A percentile compares a stretch with the other conserved stretches of the same genome.
Conservation (phyloP, 352 stramenopile genomes). For the Blastocystis sp. region DNA sequence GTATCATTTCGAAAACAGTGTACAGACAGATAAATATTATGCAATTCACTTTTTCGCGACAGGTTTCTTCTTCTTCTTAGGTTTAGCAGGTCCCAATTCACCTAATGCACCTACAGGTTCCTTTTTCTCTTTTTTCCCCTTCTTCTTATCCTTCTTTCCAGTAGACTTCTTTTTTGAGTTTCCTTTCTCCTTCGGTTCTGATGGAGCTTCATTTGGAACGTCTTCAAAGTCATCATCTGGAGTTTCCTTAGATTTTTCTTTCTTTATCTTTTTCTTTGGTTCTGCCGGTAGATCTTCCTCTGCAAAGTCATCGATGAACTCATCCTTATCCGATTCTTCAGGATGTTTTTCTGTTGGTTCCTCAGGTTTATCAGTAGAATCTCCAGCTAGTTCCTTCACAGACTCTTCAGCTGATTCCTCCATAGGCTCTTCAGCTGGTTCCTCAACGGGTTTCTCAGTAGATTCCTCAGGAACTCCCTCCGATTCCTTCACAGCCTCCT, state of each 20-base stretch:
- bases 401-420: not conserved
- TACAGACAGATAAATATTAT: slow-evolving; percentile 25
- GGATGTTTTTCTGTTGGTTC: not conserved
- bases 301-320: slow-evolving; percentile 8
- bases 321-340: not conserved
- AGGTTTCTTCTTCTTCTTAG: slow-evolving; percentile 44
- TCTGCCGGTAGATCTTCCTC: slow-evolving; percentile 1
- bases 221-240: slow-evolving; percentile 24
- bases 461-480: not conserved
- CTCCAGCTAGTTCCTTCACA: not conserved
- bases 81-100: slow-evolving; percentile 30
- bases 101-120: not conserved
- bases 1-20: slow-evolving; percentile 9
- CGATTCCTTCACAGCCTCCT: not conserved
- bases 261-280: not conserved
- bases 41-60: slow-evolving; percentile 39
- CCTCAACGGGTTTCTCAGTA: not conserved
- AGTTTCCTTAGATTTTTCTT: not conserved
- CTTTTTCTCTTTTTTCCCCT: slow-evolving; percentile 12
- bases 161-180: not conserved
- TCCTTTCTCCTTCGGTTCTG: slow-evolving; percentile 18
- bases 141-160: slow-evolving; percentile 53
- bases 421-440: not conserved
- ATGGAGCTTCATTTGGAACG: not conserved
- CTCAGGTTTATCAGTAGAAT: too few species aligned